Percentiles rank a stretch among this genome's conserved stretches.
phyloP scores from a whole-genome alignment of 2,329 filamentous ascomycete genomes.

The Chrysoporthe deuterocubensis region DNA sequence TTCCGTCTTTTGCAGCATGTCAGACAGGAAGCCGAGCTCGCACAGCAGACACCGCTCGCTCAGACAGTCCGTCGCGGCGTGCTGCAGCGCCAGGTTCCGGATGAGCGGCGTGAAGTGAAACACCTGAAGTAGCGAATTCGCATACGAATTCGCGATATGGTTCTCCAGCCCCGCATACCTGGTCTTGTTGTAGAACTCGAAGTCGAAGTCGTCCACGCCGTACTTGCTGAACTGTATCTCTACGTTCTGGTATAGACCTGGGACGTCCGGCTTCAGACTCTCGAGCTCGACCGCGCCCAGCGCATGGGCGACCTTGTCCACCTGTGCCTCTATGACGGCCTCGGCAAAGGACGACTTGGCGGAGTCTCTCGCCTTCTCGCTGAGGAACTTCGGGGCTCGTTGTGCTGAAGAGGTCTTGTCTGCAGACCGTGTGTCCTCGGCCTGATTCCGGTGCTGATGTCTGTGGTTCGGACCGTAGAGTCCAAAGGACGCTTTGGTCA shows the following conservation, averaged over 20 bases:
- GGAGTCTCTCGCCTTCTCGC: slow-evolving; percentile 82
- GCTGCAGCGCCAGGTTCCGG: slow-evolving; percentile 85
- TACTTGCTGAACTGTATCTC: slow-evolving; percentile 99
- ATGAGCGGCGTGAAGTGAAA: slow-evolving; percentile 88
- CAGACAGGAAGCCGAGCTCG: slow-evolving; percentile 92
- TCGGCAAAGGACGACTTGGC: slow-evolving; percentile 50
- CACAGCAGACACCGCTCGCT: slow-evolving; percentile 86
- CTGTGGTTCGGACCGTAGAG: slow-evolving; percentile 74
- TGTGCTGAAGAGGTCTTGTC: slow-evolving; percentile 66
- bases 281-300: slow-evolving; percentile 73
- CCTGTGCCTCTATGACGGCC: slow-evolving; percentile 47
- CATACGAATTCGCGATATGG: slow-evolving; percentile 95
- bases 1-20: slow-evolving; percentile 96
- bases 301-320: slow-evolving; percentile 64
- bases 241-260: slow-evolving; percentile 87
- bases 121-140: slow-evolving; percentile 88
- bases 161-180: slow-evolving; percentile 90
- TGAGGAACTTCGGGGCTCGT: slow-evolving; percentile 87
- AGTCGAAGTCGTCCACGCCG: slow-evolving; percentile 99
- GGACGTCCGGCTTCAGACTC: slow-evolving; percentile 78
- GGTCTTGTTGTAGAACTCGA: slow-evolving; percentile 97
- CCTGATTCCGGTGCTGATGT: slow-evolving; percentile 77
- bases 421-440: slow-evolving; percentile 72
- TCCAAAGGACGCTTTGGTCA: slow-evolving; percentile 76
- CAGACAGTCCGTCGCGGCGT: slow-evolving; percentile 83